Evolutionary conservation across 2,329 filamentous ascomycete genomes (phyloP).

Genomic region (Fusarium concolor): DNA sequence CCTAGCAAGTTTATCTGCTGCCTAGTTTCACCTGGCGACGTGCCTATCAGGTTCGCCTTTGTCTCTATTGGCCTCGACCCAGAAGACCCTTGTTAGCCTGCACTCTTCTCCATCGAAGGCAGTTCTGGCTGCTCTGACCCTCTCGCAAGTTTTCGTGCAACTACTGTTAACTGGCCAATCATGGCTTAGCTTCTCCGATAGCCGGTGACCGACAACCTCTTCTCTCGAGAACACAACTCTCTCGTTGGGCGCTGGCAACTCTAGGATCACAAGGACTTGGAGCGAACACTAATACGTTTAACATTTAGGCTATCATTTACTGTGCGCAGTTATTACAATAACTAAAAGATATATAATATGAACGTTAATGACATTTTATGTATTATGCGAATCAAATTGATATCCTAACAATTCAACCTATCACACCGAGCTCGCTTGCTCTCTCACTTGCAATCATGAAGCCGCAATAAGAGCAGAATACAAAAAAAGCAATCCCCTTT

Average conservation of each 20-base stretch:
- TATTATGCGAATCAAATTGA: constrained; percentile 44
- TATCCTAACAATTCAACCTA: constrained; percentile 40
- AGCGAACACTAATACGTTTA: constrained; percentile 10
- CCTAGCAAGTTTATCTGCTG: constrained; percentile 27
- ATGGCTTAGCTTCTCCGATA: constrained; percentile 45
- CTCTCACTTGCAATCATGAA: constrained; percentile 19
- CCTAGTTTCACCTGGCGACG: constrained; percentile 7
- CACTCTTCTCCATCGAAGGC: constrained; percentile 25
- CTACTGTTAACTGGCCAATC: constrained; percentile 43
- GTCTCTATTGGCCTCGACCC: constrained; percentile 25
- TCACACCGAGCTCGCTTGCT: constrained; percentile 20
- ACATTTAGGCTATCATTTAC: neutral
- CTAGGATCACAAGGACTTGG: constrained; percentile 26
- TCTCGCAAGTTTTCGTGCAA: constrained; percentile 27
- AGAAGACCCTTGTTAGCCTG: constrained; percentile 28
- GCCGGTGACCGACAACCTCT: constrained; percentile 45
- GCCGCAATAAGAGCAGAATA: constrained; percentile 17
- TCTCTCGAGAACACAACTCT: constrained; percentile 30
- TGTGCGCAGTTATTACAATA: constrained; percentile 7
- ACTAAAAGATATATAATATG: constrained; percentile 17
- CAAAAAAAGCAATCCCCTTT: constrained; percentile 30
- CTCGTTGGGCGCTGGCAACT: constrained; percentile 28
- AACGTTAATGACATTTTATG: constrained; percentile 38
- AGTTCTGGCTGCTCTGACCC: neutral
- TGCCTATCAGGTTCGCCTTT: constrained; percentile 18